Base-by-base conservation (phyloP, 495 filamentous ascomycete genomes). In the Lophium mytilinum region DNA sequence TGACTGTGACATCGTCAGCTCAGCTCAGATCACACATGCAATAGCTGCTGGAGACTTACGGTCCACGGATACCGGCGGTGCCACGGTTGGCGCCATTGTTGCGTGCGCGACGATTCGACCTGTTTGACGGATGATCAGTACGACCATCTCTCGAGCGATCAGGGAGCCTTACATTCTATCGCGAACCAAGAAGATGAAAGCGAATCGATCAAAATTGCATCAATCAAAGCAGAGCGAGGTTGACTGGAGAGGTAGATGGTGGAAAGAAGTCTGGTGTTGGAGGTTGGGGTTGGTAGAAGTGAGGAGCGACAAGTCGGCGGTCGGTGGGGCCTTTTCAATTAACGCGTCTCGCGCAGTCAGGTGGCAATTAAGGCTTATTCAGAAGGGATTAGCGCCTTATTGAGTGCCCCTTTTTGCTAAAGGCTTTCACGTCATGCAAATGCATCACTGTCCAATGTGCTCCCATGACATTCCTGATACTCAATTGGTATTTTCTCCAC, bases 11-110 rank as follows among this genome's bases (percentile, higher is more conserved):
- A 35, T 10, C 41, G 19, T 52, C 19, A 47, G 43, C 43, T 69
- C 55, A 71, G 57, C 65, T 55, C 45, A 49, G 57, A 64, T 55
- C 45, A 49, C 3, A 33, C 33, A 15, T 9, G 21, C 11, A 9
- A 39, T 39, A 48, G 35, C 15, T 49, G 37, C 40, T 41, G 43
- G 52, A 30, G 9, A 75, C 80, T 63, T 77, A 82, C 78, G 83
- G 83, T 57, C 83, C 83, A 39, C 82, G 74, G 54, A 85, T 85
- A 34, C 73, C 42, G 24, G 3, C 24, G 24, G 24, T 30, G 24
- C 24, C 24, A 30, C 24, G 24, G 24, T 30, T 30, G 24, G 24
- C 24, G n/a, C 54, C 53, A 36, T 12, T 33, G 33, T 37, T 52
- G 18, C 43, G 56, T 19, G 61, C 35, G 51, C 60, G 53, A 47